Evolutionary conservation across 2,329 filamentous ascomycete genomes (phyloP).

Genomic region (Elsinoe australis): DNA sequence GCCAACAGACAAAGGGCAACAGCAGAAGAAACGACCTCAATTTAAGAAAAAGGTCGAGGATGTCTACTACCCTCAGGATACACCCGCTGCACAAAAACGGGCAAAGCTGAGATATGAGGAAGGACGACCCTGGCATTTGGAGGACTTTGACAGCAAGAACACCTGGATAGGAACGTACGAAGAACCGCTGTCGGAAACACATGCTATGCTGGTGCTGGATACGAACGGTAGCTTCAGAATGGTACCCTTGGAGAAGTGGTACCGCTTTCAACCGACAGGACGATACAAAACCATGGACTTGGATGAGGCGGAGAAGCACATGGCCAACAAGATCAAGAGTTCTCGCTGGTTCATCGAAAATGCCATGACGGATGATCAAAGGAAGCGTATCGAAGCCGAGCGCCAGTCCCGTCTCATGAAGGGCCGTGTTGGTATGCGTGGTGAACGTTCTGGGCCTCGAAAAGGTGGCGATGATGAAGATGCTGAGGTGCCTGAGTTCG

Average conservation of each 20-base stretch:
- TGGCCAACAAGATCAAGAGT: conserved; percentile 69
- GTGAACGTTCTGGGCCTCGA: conserved; percentile 20
- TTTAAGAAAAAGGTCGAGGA: conserved; percentile 76
- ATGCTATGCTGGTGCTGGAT: conserved; percentile 72
- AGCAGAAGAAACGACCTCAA: conserved; percentile 51
- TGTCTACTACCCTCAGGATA: conserved; percentile 73
- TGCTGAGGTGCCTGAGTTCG: conserved; percentile 36
- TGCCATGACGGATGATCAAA: conserved; percentile 31
- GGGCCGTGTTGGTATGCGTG: conserved; percentile 39
- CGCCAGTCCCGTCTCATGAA: conserved; percentile 47
- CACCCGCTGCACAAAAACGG: conserved; percentile 61
- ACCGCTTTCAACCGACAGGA: conserved; percentile 68
- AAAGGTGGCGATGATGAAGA: conserved; percentile 39
- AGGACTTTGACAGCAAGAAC: conserved; percentile 93
- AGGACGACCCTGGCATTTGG: conserved; percentile 89
- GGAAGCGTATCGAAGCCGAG: conserved; percentile 22
- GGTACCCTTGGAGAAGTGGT: conserved; percentile 92
- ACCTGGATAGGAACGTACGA: conserved; percentile 91
- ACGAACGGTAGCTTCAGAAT: conserved; percentile 65
- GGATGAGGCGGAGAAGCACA: conserved; percentile 76
- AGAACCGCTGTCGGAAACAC: conserved; percentile 70
- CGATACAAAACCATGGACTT: conserved; percentile 61
- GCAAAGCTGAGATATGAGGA: conserved; percentile 75
- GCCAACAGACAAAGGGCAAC: conserved; percentile 57
- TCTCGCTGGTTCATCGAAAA: conserved; percentile 72